Evolutionary conservation across 2,329 filamentous ascomycete genomes (phyloP).

Genomic region (Beauveria bassiana): DNA sequence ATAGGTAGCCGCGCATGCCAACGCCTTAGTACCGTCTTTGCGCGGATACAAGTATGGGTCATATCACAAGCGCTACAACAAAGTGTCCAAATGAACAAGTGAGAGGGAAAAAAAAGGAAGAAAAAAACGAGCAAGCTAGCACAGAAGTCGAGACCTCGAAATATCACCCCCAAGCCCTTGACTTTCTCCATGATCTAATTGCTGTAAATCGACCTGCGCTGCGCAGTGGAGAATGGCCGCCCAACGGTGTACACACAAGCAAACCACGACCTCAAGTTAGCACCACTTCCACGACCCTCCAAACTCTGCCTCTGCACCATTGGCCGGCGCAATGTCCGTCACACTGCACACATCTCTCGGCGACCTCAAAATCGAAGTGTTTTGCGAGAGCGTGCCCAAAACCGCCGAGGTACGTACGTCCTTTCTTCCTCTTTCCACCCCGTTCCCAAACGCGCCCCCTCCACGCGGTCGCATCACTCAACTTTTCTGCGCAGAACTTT

Average conservation of each 20-base stretch:
- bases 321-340: slow-evolving; percentile 45
- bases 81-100: no score
- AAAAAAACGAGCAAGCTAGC: no score
- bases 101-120: no score
- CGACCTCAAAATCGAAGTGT: slow-evolving; percentile 90
- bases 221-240: not conserved
- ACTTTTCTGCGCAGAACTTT: slow-evolving; percentile 56
- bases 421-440: not conserved
- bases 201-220: not conserved
- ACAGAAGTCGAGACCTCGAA: no score
- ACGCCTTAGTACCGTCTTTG: no score
- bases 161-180: no score
- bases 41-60: no score
- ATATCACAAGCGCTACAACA: no score
- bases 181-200: not conserved
- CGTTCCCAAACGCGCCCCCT: not conserved
- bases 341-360: slow-evolving; percentile 82
- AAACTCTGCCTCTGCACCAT: not conserved
- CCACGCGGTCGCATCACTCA: not conserved
- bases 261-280: not conserved
- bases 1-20: no score
- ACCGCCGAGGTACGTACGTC: slow-evolving; percentile 61
- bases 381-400: slow-evolving; percentile 90
- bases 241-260: not conserved
- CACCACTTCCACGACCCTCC: not conserved